phyloP scores from a whole-genome alignment of 306 rosid species.

The Begonia fuchsioides region DNA sequence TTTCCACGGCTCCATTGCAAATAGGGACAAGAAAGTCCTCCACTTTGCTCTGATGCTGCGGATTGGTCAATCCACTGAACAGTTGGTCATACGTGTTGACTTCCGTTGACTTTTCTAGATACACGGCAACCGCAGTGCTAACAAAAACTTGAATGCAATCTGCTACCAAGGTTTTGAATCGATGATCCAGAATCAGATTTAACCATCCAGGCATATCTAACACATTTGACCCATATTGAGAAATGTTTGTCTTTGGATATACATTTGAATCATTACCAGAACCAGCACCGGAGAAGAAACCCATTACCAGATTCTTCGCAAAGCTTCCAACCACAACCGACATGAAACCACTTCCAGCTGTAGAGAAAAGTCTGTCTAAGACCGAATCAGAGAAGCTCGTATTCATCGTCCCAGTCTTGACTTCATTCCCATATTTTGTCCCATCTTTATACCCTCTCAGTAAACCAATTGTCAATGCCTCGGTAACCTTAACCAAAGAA shows the following conservation, averaged over 20 bases:
- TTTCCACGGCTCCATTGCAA: conserved; percentile 83
- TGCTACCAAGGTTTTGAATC: conserved; percentile 36
- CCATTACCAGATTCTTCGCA: conserved; percentile 71
- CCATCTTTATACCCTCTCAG: conserved; percentile 29
- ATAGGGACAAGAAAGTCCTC: conserved; percentile 52
- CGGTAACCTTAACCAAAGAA: conserved; percentile 30
- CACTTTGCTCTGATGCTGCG: conserved; percentile 45
- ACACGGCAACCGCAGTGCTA: conserved; percentile 75
- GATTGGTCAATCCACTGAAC: no score
- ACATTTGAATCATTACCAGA: not conserved
- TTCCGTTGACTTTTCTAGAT: conserved; percentile 73
- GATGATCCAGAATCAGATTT: conserved; percentile 32
- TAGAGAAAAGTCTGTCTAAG: conserved; percentile 44
- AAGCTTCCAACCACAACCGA: conserved; percentile 89
- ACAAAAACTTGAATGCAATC: conserved; percentile 54
- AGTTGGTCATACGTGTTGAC: conserved; percentile 55
- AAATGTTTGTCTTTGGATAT: not conserved
- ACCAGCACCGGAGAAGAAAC: conserved; percentile 20
- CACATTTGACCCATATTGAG: conserved; percentile 9
- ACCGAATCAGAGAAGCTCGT: conserved; percentile 26
- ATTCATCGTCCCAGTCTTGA: conserved; percentile 9
- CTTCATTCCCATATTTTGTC: conserved; percentile 5
- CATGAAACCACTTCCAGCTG: conserved; percentile 67
- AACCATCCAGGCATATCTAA: conserved; percentile 42
- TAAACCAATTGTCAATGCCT: conserved; percentile 51